These are phyloP conservation scores for Alisma plantagoaquatica DNA, from an alignment of 106 monocot genomes.

Conservation along the genomic window DNA sequence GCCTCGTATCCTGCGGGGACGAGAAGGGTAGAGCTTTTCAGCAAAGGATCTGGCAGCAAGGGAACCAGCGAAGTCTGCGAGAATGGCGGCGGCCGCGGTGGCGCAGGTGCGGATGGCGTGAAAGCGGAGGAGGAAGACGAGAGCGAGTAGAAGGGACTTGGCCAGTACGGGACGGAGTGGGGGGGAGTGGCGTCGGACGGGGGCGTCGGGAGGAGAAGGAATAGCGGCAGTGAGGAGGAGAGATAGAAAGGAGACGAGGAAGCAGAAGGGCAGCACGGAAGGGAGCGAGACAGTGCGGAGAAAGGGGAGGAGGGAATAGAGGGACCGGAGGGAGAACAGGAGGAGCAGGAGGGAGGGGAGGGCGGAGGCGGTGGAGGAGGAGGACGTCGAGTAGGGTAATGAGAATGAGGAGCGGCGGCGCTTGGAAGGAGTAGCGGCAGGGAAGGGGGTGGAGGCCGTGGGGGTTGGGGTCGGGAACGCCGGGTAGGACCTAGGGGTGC, in stretches of 20 bases:
- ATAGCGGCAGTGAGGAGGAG: conserved; percentile 11
- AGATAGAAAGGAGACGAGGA: too few relatives aligned
- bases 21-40: not conserved
- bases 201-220: conserved; percentile 10
- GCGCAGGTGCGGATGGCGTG: conserved; percentile 20
- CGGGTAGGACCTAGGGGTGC: conserved; percentile 3
- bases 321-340: conserved; percentile 12
- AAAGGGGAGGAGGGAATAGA: conserved; percentile 10
- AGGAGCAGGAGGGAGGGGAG: conserved; percentile 23
- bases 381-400: conserved; percentile 11
- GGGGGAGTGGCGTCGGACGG: conserved; percentile 12
- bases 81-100: conserved; percentile 22
- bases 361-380: conserved; percentile 12
- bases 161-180: conserved; percentile 20
- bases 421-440: conserved; percentile 7
- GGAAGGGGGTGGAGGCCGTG: conserved; percentile 9
- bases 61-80: conserved; percentile 24
- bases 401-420: conserved; percentile 12
- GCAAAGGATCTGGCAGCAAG: conserved; percentile 22
- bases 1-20: conserved; percentile 10
- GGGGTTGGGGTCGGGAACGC: conserved; percentile 10
- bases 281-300: conserved; percentile 9
- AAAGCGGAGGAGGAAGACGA: conserved; percentile 20
- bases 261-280: not conserved
- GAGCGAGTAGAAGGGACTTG: conserved; percentile 31